Evolutionary conservation across 805 yeast genomes (phyloP), one percentile per base, ranked within the genome.

Genomic region (Metschnikowia matae): DNA sequence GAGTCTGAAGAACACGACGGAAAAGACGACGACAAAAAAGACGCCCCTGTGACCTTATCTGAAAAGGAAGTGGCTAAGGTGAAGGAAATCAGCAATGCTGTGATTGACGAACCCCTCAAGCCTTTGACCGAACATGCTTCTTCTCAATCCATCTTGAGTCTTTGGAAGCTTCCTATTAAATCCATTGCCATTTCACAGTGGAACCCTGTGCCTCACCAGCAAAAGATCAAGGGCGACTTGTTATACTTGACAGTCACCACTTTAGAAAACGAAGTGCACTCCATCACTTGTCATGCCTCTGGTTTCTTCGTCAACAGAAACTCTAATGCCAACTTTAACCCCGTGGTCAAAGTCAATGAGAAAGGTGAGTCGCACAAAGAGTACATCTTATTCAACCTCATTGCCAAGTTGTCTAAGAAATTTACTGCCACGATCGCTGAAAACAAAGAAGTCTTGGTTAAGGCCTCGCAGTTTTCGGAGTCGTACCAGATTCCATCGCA

Each of bases 261-360:
- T 43, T 72, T 87, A 56, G 98, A 94, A 68, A 85, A 85, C 59
- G 95, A 88, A 63, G 79, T 79, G 29, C 80, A 78, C 66, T 86
- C 88, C 60, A 80, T 92, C 58, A 89, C 97, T 6, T 84, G 92
- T 52, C 82, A 84, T 50, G 78, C 82, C 41, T 68, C 84, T 40
- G 99, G 99, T 0, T 92, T 89, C 66, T 88, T 71, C 61, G 83
- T 89, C 44, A 87, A 85, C 69, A 83, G 76, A 61, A 83, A 85
- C 31, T 78, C 95, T 8, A 74, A 77, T 32, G 73, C 79, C 35
- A 80, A 74, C 60, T 90, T 90, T 67, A 92, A 89, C 62, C 87
- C 94, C 21, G 68, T 81, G 3, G 62, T 78, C 35, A 77, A 68
- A 48, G 58, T 67, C 62, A 71, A 64, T 70, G 75, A 66, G 61